phyloP scores from a whole-genome alignment of 176 grass and related monocot genomes.

The Oryza glumipatula region DNA sequence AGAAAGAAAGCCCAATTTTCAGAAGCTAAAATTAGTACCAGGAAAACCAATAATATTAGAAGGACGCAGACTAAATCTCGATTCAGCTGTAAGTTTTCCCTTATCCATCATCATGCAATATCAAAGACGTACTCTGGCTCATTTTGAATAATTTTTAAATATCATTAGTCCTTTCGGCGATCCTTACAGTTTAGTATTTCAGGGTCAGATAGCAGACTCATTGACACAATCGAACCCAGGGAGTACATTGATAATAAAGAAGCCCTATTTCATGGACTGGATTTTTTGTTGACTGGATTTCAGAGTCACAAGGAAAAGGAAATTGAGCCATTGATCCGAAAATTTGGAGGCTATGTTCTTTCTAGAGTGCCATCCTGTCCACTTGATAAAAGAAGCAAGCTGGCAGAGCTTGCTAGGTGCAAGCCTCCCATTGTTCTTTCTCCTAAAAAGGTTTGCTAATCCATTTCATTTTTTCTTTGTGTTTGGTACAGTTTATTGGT shows the following conservation, averaged over 20 bases:
- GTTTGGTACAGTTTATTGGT: not conserved
- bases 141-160: not conserved
- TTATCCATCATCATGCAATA: slow-evolving; percentile 29
- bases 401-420: slow-evolving; percentile 49
- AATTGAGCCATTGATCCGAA: slow-evolving; percentile 60
- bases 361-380: slow-evolving; percentile 61
- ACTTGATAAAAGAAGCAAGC: slow-evolving; percentile 59
- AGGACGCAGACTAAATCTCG: slow-evolving; percentile 46
- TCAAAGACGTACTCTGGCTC: not conserved
- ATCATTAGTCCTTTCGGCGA: slow-evolving; percentile 31
- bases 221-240: slow-evolving; percentile 25
- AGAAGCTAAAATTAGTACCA: slow-evolving; percentile 52
- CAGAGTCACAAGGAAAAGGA: slow-evolving; percentile 70
- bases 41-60: slow-evolving; percentile 46
- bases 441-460: slow-evolving; percentile 73
- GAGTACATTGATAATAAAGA: slow-evolving; percentile 43
- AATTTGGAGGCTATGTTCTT: slow-evolving; percentile 75
- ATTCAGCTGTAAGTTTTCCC: slow-evolving; percentile 60
- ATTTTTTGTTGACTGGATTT: slow-evolving; percentile 93
- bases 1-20: slow-evolving; percentile 69
- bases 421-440: slow-evolving; percentile 74
- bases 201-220: slow-evolving; percentile 45
- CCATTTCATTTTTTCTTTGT: slow-evolving; percentile 8
- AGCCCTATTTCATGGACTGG: slow-evolving; percentile 73
- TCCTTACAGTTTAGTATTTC: slow-evolving; percentile 35